These are phyloP conservation scores for Eleusine coracana DNA, from an alignment of 176 grass and related monocot species.

Conservation along the genomic window DNA sequence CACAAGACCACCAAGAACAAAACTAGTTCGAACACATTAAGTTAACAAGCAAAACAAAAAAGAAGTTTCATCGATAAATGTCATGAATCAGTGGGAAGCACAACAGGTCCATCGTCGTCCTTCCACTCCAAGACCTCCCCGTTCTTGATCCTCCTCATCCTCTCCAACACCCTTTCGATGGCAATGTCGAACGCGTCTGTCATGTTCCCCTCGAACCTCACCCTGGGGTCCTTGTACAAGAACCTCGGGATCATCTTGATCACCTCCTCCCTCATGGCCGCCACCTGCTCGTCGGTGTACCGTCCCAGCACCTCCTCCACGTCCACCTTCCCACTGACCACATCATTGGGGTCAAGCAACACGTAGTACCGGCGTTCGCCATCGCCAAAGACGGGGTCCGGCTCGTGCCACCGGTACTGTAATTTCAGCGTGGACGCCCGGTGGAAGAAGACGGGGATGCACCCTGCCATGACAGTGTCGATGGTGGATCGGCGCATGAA, in stretches of 20 bases:
- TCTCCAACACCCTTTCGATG: slow-evolving; percentile 50
- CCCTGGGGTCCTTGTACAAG: slow-evolving; percentile 62
- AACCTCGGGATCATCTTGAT: slow-evolving; percentile 74
- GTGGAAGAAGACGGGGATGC: slow-evolving; percentile 81
- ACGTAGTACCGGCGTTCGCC: slow-evolving; percentile 50
- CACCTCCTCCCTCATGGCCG: slow-evolving; percentile 63
- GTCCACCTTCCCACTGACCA: slow-evolving; percentile 50
- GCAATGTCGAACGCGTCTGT: slow-evolving; percentile 65
- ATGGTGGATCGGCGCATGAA: slow-evolving; percentile 63
- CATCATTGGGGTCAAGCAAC: slow-evolving; percentile 46
- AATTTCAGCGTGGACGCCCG: slow-evolving; percentile 36
- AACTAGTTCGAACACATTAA: neutral
- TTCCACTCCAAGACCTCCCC: slow-evolving; percentile 12
- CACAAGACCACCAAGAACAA: neutral
- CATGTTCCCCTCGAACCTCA: slow-evolving; percentile 31
- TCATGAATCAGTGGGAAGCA: neutral
- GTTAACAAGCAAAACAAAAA: neutral
- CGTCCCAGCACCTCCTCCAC: slow-evolving; percentile 61
- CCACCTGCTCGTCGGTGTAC: slow-evolving; percentile 55
- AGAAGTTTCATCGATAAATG: neutral
- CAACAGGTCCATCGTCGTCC: neutral
- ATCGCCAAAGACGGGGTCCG: neutral
- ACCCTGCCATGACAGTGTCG: slow-evolving; percentile 58
- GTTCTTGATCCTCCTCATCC: slow-evolving; percentile 58
- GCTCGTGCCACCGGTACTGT: slow-evolving; percentile 71